These are phyloP conservation scores for Phytopythium litorale DNA, from an alignment of 352 stramenopile species.

Conservation along the genomic window DNA sequence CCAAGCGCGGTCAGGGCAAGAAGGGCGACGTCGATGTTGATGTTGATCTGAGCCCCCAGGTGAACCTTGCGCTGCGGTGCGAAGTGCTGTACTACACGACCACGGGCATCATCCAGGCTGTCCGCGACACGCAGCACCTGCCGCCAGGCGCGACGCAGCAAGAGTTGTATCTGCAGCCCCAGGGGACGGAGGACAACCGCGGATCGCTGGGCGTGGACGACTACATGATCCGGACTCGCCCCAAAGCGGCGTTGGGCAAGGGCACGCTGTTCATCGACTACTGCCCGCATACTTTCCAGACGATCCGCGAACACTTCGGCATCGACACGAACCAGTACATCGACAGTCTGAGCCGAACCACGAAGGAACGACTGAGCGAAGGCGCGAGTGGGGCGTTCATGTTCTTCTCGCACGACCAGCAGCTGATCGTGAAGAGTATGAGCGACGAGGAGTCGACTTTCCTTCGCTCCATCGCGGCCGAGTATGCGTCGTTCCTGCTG, in stretches of 20 bases:
- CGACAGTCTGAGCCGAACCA: slow-evolving; percentile 76
- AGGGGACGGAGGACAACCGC: slow-evolving; percentile 73
- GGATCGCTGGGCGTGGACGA: slow-evolving; percentile 76
- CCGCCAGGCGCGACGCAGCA: slow-evolving; percentile 66
- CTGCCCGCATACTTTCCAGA: slow-evolving; percentile 82
- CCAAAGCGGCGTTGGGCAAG: slow-evolving; percentile 68
- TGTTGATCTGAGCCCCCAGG: slow-evolving; percentile 80
- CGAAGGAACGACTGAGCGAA: slow-evolving; percentile 85
- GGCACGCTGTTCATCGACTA: slow-evolving; percentile 87
- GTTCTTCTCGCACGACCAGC: slow-evolving; percentile 88
- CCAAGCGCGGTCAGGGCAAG: slow-evolving; percentile 14
- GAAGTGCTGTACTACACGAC: slow-evolving; percentile 89
- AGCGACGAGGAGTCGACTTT: slow-evolving; percentile 83
- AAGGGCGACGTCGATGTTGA: slow-evolving; percentile 80
- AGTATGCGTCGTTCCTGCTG: slow-evolving; percentile 79
- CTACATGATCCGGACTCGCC: slow-evolving; percentile 79
- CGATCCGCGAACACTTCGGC: slow-evolving; percentile 81
- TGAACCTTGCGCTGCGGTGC: slow-evolving; percentile 80
- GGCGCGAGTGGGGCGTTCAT: slow-evolving; percentile 85
- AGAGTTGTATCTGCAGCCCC: slow-evolving; percentile 75
- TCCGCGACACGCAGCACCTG: slow-evolving; percentile 66
- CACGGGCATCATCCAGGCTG: slow-evolving; percentile 84
- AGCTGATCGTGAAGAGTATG: slow-evolving; percentile 90
- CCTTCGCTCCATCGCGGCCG: slow-evolving; percentile 70
- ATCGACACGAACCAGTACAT: slow-evolving; percentile 84